Evolutionary conservation across 2,329 filamentous ascomycete genomes (phyloP).

Genomic region (Mycosphaerella sp.): DNA sequence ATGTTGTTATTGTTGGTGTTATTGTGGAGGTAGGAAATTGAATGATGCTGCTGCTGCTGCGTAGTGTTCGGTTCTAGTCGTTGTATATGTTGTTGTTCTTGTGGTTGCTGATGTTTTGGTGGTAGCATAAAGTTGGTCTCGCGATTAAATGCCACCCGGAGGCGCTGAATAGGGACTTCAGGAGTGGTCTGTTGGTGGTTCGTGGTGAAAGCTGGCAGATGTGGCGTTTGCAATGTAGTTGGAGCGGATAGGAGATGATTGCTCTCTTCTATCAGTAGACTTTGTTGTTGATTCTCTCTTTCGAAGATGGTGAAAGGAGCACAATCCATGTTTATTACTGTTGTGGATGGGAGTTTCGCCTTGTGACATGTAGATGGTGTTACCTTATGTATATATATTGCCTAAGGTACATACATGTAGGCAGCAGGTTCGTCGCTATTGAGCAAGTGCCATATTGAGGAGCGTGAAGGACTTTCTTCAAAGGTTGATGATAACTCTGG

Average conservation of each 20-base stretch:
- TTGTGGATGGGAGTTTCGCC: neutral
- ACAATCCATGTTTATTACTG: neutral
- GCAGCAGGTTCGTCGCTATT: too few species aligned
- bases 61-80: neutral
- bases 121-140: constrained; percentile 2
- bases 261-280: too few species aligned
- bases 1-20: neutral
- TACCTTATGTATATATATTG: too few species aligned
- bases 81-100: neutral
- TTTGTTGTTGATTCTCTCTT: neutral
- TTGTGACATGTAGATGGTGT: neutral
- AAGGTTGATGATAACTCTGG: too few species aligned
- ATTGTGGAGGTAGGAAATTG: neutral
- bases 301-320: neutral
- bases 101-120: constrained; percentile 1
- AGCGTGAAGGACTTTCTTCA: too few species aligned
- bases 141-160: constrained; percentile 5
- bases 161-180: neutral
- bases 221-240: neutral
- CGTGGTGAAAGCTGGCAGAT: neutral
- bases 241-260: neutral
- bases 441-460: too few species aligned
- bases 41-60: neutral
- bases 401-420: too few species aligned
- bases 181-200: neutral